These are phyloP conservation scores for Magnusiomyces suaveolens DNA, from an alignment of 1,139 yeast genomes.

Conservation along the genomic window DNA sequence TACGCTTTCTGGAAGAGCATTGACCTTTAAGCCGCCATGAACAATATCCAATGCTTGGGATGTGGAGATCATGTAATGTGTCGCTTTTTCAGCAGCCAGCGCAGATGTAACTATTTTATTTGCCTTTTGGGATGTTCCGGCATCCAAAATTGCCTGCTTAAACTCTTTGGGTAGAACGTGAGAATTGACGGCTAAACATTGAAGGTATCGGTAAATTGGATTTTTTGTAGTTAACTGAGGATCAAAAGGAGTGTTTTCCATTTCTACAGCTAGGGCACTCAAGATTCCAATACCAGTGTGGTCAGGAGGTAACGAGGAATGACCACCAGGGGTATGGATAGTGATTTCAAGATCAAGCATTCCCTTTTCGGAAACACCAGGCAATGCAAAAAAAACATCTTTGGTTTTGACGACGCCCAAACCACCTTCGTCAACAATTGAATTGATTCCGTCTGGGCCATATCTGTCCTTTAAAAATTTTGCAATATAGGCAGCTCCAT, in stretches of 20 bases:
- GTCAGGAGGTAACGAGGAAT: slow-evolving; percentile 61
- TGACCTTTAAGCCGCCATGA: slow-evolving; percentile 52
- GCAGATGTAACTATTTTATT: slow-evolving; percentile 11
- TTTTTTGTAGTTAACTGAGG: slow-evolving; percentile 39
- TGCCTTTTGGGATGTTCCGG: slow-evolving; percentile 13
- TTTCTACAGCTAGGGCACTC: slow-evolving; percentile 40
- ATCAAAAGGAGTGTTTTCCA: slow-evolving; percentile 44
- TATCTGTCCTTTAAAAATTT: slow-evolving; percentile 39
- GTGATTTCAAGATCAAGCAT: slow-evolving; percentile 42
- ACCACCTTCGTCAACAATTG: slow-evolving; percentile 58
- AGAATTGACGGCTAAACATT: slow-evolving; percentile 41
- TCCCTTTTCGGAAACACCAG: slow-evolving; percentile 63
- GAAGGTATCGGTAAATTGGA: slow-evolving; percentile 41
- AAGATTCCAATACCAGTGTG: slow-evolving; percentile 70
- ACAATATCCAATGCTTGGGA: slow-evolving; percentile 56
- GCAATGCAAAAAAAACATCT: slow-evolving; percentile 45
- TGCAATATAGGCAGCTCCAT: slow-evolving; percentile 45
- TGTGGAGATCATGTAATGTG: slow-evolving; percentile 43
- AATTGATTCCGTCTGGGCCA: slow-evolving; percentile 48
- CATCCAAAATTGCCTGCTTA: slow-evolving; percentile 13
- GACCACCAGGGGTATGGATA: slow-evolving; percentile 58
- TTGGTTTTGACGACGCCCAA: slow-evolving; percentile 34
- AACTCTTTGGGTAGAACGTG: slow-evolving; percentile 18
- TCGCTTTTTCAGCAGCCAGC: slow-evolving; percentile 7
- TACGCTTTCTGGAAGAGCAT: slow-evolving; percentile 60